These are phyloP conservation scores for Parachaetomium inaequale DNA, from an alignment of 495 filamentous ascomycete species.

Conservation along the genomic window DNA sequence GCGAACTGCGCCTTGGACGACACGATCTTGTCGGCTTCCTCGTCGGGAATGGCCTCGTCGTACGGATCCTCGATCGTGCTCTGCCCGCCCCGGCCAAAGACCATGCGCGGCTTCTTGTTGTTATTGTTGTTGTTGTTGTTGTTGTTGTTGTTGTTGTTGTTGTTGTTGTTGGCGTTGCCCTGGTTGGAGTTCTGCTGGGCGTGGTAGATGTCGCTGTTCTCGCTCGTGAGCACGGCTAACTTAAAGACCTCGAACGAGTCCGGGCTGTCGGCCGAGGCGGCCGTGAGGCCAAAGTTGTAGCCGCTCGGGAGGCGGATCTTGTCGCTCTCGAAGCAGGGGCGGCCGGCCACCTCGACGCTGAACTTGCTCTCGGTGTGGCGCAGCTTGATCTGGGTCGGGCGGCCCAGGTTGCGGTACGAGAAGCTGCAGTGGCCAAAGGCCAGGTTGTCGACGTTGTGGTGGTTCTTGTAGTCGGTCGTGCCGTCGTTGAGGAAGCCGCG, in stretches of 20 bases:
- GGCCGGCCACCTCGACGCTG: conserved; percentile 76
- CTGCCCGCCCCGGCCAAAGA: conserved; percentile 26
- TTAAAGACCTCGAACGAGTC: conserved; percentile 95
- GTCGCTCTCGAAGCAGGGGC: conserved; percentile 76
- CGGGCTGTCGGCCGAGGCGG: conserved; percentile 81
- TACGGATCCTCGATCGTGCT: conserved; percentile 35
- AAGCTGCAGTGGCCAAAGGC: conserved; percentile 94
- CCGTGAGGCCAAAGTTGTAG: conserved; percentile 84
- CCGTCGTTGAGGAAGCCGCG: conserved; percentile 95
- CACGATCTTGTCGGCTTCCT: conserved; percentile 45
- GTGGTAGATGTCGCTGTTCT: conserved; percentile 39
- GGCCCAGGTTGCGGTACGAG: conserved; percentile 84
- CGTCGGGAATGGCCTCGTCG: conserved; percentile 45
- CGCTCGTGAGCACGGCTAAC: conserved; percentile 61
- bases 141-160: conserved; percentile 32
- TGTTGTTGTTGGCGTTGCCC: too few relatives aligned
- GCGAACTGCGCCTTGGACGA: conserved; percentile 64
- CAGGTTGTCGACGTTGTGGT: conserved; percentile 74
- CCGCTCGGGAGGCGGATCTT: conserved; percentile 72
- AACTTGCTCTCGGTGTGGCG: conserved; percentile 62
- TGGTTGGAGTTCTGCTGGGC: conserved; percentile 39
- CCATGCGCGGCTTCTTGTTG: conserved; percentile 13
- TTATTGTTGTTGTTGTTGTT: conserved; percentile 30
- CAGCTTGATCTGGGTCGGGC: conserved; percentile 71
- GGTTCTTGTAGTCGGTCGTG: conserved; percentile 69